Evolutionary conservation across 2,329 filamentous ascomycete genomes (phyloP), one percentile per base, ranked within the genome.

Genomic region (Talaromyces funiculosus): DNA sequence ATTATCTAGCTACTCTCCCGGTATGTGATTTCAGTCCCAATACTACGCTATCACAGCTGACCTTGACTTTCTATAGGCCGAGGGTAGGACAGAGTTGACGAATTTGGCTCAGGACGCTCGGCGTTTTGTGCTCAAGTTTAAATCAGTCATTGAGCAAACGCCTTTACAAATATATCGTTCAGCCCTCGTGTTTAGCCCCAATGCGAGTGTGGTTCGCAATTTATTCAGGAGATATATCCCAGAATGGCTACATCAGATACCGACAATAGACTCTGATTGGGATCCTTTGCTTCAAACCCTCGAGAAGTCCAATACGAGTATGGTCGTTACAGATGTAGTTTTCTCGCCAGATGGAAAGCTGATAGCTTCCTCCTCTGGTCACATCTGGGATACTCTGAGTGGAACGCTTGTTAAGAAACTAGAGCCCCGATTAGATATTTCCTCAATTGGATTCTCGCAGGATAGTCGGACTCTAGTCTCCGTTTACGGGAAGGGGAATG

Each of bases 271-370:
- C 24, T 5, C 9, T n/a, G 20, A 18, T 1, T 58, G 56, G 56
- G 24, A 31, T 51, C 4, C 22, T 37, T 7, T 38, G 18, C 24
- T 58, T 20, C 56, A 29, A n/a, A 53, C 56, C 4, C 33, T 59
- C 1, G 22, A n/a, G n/a, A n/a, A 40, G 20, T 6, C 26, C 3
- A 16, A 42, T 31, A 18, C 8, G 1, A 3, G 1, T 12, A 6
- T 40, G 14, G 16, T 29, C 8, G 1, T n/a, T n/a, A n/a, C n/a
- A 4, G 31, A 26, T 40, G 16, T 53, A 10, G 45, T n/a, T 3
- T 59, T 61, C 4, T 61, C 59, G 14, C 40, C 53, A 4, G 42
- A 57, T 22, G 53, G 53, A 4, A 33, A 40, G 18, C 59, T 61
- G 10, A 8, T 57, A 37, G 59, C 40, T 2, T 61, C 59, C 3